A percentile compares a stretch with the other conserved stretches of the same genome.
Conservation (phyloP, 2,329 filamentous ascomycete species). For the Fusarium temperatum region DNA sequence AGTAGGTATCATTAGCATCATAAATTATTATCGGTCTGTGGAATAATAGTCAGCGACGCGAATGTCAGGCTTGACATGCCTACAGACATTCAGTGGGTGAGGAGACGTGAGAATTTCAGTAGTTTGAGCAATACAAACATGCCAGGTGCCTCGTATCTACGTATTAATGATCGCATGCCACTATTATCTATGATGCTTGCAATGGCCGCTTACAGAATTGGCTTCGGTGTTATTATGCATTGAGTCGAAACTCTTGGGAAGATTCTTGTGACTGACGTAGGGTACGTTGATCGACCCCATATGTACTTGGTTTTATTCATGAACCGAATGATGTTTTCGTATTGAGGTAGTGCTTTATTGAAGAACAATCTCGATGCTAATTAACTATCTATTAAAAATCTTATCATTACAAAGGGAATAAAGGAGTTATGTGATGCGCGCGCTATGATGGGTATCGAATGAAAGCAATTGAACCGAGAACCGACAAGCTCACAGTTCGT, state of each 20-base stretch:
- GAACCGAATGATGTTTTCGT: not conserved
- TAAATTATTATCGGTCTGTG: not conserved
- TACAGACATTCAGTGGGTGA: not conserved
- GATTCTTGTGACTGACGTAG: not conserved
- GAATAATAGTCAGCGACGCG: too few species aligned
- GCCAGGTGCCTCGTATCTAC: too few species aligned
- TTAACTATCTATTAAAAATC: not conserved
- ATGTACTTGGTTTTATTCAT: not conserved
- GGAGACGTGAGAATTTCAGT: too few species aligned
- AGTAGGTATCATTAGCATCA: not conserved
- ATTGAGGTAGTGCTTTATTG: not conserved
- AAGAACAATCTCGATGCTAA: not conserved
- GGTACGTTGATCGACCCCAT: not conserved
- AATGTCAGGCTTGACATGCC: not conserved
- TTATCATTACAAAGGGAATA: not conserved
- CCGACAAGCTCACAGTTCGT: slow-evolving; percentile 52
- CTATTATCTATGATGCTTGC: not conserved
- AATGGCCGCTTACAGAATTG: not conserved
- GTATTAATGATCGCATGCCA: not conserved
- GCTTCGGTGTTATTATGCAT: not conserved
- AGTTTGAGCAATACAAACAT: not conserved
- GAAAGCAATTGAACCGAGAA: slow-evolving; percentile 1
- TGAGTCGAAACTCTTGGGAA: too few species aligned
- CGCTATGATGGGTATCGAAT: slow-evolving; percentile 18
- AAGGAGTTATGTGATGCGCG: not conserved